Evolutionary conservation across 192 early-diverging fungal species (phyloP).

Genomic region (Spizellomyces punctatus): DNA sequence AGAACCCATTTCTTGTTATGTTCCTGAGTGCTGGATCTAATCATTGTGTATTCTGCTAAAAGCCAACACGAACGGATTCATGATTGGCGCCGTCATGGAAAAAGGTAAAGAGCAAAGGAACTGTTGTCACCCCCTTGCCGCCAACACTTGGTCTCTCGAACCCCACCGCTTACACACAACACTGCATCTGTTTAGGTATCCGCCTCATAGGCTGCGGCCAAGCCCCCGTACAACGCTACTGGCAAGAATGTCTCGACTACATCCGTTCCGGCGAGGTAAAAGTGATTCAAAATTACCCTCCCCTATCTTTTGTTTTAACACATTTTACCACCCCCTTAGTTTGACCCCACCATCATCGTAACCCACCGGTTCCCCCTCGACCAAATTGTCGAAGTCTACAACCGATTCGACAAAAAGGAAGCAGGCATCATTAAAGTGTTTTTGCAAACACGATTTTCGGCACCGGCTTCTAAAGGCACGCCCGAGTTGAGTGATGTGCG

Average conservation of each 20-base stretch:
- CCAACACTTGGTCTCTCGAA: no score
- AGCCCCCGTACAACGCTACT: conserved; percentile 54
- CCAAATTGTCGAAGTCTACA: conserved; percentile 45
- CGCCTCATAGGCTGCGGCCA: conserved; percentile 43
- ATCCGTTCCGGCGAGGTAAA: conserved; percentile 29
- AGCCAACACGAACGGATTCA: conserved; percentile 24
- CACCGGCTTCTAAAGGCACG: conserved; percentile 5
- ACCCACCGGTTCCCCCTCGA: conserved; percentile 52
- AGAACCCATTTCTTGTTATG: no score
- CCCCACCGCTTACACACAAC: no score
- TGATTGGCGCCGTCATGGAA: conserved; percentile 40
- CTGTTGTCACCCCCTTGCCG: not conserved
- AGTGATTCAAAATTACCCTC: not conserved
- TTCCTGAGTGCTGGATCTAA: not conserved
- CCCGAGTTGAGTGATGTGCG: not conserved
- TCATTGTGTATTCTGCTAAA: not conserved
- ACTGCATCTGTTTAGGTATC: not conserved
- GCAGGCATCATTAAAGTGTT: conserved; percentile 57
- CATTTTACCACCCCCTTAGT: not conserved
- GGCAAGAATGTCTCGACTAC: conserved; percentile 37
- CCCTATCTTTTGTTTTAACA: not conserved
- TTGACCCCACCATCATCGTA: conserved; percentile 52
- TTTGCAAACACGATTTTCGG: conserved; percentile 24
- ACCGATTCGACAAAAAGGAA: conserved; percentile 53
- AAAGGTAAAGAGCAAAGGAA: not conserved